These are phyloP conservation scores for Arthroderma uncinatum DNA, from an alignment of 2,329 filamentous ascomycete species.

Conservation along the genomic window DNA sequence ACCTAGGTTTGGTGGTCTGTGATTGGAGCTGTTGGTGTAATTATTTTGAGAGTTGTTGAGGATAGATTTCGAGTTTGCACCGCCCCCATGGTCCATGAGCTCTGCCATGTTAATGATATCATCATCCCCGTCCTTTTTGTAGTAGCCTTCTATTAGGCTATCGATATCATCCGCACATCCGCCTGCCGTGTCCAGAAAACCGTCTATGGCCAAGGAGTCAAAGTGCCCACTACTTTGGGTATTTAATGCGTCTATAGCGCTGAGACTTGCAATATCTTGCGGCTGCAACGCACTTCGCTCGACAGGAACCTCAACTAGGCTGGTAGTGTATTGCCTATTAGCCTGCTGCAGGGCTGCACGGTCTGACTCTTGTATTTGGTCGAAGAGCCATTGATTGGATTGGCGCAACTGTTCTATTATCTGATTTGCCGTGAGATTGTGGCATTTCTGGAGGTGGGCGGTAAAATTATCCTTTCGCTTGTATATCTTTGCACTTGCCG, in stretches of 20 bases:
- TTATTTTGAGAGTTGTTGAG: not conserved
- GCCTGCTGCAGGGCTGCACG: not conserved
- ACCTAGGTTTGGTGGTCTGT: not conserved
- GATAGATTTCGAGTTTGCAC: not conserved
- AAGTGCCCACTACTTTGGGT: not conserved
- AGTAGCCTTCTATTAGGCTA: too few relatives aligned
- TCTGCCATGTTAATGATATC: not conserved
- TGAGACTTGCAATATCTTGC: not conserved
- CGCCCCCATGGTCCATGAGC: not conserved
- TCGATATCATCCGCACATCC: not conserved
- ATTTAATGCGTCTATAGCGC: not conserved
- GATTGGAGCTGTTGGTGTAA: not conserved
- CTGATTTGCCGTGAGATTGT: not conserved
- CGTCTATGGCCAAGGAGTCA: not conserved
- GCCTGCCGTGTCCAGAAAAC: not conserved
- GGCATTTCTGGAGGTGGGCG: slow-evolving; percentile 50
- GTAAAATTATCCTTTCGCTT: slow-evolving; percentile 78
- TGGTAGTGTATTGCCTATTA: not conserved
- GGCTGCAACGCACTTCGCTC: not conserved
- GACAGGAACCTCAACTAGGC: not conserved
- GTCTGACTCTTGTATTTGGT: not conserved
- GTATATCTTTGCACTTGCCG: slow-evolving; percentile 58
- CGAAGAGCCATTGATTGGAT: not conserved
- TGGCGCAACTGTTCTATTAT: not conserved
- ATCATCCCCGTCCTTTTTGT: too few relatives aligned